Percentiles rank a stretch among this genome's conserved stretches.
These are phyloP conservation scores for Chaetoceros muelleri DNA, from an alignment of 108 stramenopile genomes.

Conservation along the genomic window DNA sequence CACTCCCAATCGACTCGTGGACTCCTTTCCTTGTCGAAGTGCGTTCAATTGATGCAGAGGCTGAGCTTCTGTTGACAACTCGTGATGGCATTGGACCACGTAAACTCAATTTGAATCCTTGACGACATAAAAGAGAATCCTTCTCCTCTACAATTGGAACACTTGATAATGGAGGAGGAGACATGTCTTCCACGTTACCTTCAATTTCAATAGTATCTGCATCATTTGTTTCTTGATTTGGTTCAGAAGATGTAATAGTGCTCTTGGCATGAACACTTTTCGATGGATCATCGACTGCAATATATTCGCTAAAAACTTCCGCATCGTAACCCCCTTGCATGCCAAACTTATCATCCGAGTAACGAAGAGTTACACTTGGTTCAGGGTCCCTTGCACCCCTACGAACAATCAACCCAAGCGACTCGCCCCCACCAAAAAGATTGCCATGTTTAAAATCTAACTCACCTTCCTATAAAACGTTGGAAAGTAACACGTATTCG, in stretches of 20 bases:
- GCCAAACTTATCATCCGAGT: slow-evolving; percentile 47
- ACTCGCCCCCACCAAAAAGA: slow-evolving; percentile 73
- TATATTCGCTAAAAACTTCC: slow-evolving; percentile 59
- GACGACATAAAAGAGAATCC: slow-evolving; percentile 22
- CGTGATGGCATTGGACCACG: slow-evolving; percentile 26
- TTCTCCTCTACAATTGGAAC: slow-evolving; percentile 13
- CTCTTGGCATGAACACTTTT: not conserved
- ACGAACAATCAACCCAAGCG: slow-evolving; percentile 42
- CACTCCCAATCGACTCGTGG: slow-evolving; percentile 39
- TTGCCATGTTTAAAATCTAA: slow-evolving; percentile 66
- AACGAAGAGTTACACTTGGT: slow-evolving; percentile 26
- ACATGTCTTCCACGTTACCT: not conserved
- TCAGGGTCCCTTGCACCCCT: slow-evolving; percentile 56
- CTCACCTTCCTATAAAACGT: slow-evolving; percentile 49
- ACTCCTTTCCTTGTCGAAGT: slow-evolving; percentile 29
- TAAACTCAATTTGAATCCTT: slow-evolving; percentile 28
- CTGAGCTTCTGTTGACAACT: slow-evolving; percentile 21
- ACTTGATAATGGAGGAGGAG: too few species aligned
- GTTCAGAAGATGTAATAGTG: not conserved
- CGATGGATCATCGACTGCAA: slow-evolving; percentile 32
- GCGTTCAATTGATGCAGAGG: slow-evolving; percentile 35
- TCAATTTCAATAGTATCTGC: not conserved
- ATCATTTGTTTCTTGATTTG: not conserved
- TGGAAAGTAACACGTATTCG: too few species aligned
- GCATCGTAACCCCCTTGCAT: slow-evolving; percentile 54